Evolutionary conservation across 345 rosid species (phyloP), one percentile per base, ranked within the genome.

Genomic region (Populus deltoides): DNA sequence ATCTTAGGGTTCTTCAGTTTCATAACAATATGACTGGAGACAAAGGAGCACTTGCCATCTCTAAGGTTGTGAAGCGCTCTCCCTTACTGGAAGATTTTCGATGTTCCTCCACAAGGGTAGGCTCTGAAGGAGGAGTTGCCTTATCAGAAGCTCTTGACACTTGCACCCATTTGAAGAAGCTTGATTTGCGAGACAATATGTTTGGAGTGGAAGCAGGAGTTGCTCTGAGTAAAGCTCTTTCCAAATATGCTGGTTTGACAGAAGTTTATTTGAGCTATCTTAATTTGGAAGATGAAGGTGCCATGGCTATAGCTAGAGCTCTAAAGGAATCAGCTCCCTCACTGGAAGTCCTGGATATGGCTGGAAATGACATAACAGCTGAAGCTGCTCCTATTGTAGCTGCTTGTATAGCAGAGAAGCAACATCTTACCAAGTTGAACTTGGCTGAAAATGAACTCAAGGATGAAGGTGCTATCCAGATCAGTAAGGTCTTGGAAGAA

Each of bases 21-120:
- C 97, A 91, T 49, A 96, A 93, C 73, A 93, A 95, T 83, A 93
- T 93, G 99, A 95, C 96, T 0, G 99, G 98, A 55, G 97, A 93
- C 80, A 86, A 85, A 75, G 99, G 98, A 43, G 95, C 94, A 20
- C 69, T 86, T 75, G 91, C 98, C 10, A 91, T 95, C 41, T 78
- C 98, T 72, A 89, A 89, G 77, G 87, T 92, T 71, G 87, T 93
- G 87, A 88, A 84, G 85, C 84, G 74, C 36, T 93, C 97, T 11
- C 90, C 89, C 3, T 66, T 85, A 36, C 77, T 92, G 83, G 94
- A 92, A 85, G 90, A 91, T 83, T 94, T 94, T 43, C 83, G 88
- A 63, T 93, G 99, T 88, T 95, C 97, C 38, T 93, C 98, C 41
- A 93, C 97, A 1, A 90, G 99, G 86, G 85, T 95, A 15, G 98